A percentile compares a stretch with the other conserved stretches of the same genome.
These are phyloP conservation scores for Fusarium mangiferae DNA, from an alignment of 2,329 filamentous ascomycete species.

Conservation along the genomic window DNA sequence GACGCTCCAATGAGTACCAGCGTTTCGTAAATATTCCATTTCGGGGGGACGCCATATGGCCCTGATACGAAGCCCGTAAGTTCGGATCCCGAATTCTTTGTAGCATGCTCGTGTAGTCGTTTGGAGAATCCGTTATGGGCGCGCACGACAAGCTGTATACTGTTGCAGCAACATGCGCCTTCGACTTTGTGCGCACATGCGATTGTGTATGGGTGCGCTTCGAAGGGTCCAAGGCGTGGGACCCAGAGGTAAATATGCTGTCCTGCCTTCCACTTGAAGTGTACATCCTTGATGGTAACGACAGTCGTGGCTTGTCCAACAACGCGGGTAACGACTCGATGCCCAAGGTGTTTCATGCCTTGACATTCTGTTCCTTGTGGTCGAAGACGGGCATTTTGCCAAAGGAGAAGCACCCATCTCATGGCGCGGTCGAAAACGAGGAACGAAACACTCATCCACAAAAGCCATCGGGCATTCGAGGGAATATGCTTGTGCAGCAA, in stretches of 20 bases:
- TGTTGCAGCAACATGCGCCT: slow-evolving; percentile 66
- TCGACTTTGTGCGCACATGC: slow-evolving; percentile 64
- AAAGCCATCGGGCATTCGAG: slow-evolving; percentile 65
- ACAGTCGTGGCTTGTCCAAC: slow-evolving; percentile 65
- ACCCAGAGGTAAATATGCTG: slow-evolving; percentile 72
- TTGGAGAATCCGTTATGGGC: slow-evolving; percentile 67
- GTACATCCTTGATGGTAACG: slow-evolving; percentile 68
- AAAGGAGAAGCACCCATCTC: slow-evolving; percentile 59
- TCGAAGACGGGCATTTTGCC: slow-evolving; percentile 62
- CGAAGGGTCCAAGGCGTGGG: slow-evolving; percentile 62
- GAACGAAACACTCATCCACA: slow-evolving; percentile 74
- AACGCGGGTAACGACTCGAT: slow-evolving; percentile 60
- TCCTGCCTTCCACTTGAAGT: slow-evolving; percentile 68
- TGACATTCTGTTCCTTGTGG: slow-evolving; percentile 56
- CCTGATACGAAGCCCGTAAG: slow-evolving; percentile 61
- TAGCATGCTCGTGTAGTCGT: slow-evolving; percentile 60
- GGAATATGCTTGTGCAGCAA: slow-evolving; percentile 73
- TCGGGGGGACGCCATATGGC: slow-evolving; percentile 65
- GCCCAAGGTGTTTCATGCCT: slow-evolving; percentile 61
- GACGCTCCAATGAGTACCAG: slow-evolving; percentile 70
- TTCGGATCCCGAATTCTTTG: slow-evolving; percentile 47
- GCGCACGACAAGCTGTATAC: slow-evolving; percentile 67
- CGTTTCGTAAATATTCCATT: slow-evolving; percentile 69
- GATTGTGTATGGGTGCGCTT: slow-evolving; percentile 71
- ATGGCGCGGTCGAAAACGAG: slow-evolving; percentile 71